A percentile compares a stretch with the other conserved stretches of the same genome.
These are phyloP conservation scores for Myochromella boudieri DNA, from an alignment of 768 basidiomycete species.

Conservation along the genomic window DNA sequence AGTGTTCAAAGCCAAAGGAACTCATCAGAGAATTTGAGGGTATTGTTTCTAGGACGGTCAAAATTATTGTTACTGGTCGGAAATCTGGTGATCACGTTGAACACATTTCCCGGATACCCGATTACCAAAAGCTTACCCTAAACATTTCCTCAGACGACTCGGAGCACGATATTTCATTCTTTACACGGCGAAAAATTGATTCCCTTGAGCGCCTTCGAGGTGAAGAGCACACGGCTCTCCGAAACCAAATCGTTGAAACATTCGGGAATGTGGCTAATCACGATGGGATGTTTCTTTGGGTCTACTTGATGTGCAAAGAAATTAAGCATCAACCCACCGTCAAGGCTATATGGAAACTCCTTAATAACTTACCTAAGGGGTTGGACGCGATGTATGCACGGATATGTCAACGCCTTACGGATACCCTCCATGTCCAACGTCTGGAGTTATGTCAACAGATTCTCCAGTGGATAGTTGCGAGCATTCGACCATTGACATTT, in stretches of 20 bases:
- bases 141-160: background rate
- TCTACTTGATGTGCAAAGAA: background rate
- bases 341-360: background rate
- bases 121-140: background rate
- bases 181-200: background rate
- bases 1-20: background rate
- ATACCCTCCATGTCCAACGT: background rate
- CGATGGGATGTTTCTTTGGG: slow-evolving; percentile 1
- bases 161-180: background rate
- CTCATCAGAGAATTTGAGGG: background rate
- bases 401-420: background rate
- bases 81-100: background rate
- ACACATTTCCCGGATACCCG: background rate
- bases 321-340: background rate
- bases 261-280: background rate
- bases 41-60: background rate
- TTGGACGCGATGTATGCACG: background rate
- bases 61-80: background rate
- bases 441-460: background rate
- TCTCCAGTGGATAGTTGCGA: background rate
- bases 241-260: background rate
- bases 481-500: background rate
- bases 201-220: background rate
- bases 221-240: background rate
- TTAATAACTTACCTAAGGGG: background rate